Percentiles rank a stretch among this genome's conserved stretches.
These are phyloP conservation scores for Lipomyces anomalus DNA, from an alignment of 805 yeast species.

Conservation along the genomic window DNA sequence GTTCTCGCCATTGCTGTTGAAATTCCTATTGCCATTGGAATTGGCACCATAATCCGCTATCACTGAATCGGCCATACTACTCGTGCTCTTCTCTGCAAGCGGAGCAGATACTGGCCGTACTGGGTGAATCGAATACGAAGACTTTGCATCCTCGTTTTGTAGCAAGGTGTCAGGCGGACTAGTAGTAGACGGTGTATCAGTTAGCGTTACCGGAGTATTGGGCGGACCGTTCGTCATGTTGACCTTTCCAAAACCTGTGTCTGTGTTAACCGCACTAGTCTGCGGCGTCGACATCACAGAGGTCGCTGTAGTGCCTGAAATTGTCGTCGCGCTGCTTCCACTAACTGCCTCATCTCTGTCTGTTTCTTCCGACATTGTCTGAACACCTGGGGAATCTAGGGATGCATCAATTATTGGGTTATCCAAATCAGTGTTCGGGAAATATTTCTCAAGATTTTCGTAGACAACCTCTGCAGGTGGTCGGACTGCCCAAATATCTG, in stretches of 20 bases:
- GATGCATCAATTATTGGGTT: constrained; percentile 75
- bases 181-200: background rate
- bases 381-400: constrained; percentile 6
- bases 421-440: constrained; percentile 89
- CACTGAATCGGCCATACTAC: no score
- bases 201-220: background rate
- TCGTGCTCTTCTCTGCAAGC: background rate
- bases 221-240: background rate
- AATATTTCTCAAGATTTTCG: constrained; percentile 82
- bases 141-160: background rate
- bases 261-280: background rate
- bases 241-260: background rate
- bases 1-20: background rate
- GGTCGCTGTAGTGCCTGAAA: background rate
- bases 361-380: background rate
- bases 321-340: background rate
- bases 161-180: no score
- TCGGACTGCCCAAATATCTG: constrained; percentile 58
- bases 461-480: constrained; percentile 94
- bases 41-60: no score
- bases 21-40: no score
- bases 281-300: background rate
- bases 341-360: background rate
- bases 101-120: background rate
- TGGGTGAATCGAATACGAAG: background rate